phyloP scores from a whole-genome alignment of 169 alveolate genomes.

The Babesia bovis region DNA sequence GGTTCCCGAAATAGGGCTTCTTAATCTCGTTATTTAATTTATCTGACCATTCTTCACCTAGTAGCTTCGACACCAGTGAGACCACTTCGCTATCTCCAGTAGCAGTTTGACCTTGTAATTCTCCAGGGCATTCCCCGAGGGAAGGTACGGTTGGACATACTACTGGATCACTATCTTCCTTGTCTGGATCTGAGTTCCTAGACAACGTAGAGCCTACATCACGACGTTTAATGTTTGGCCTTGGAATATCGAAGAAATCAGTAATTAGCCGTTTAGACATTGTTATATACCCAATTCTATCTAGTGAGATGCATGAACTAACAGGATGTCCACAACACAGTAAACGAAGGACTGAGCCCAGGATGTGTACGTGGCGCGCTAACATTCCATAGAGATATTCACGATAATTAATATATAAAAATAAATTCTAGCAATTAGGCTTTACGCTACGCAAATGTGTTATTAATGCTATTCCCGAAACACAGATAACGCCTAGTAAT shows the following conservation, averaged over 20 bases:
- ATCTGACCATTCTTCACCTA: conserved; percentile 57
- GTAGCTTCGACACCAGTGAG: conserved; percentile 8
- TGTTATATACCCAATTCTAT: not conserved
- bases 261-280: conserved; percentile 63
- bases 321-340: not conserved
- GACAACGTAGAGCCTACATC: not conserved
- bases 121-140: too few relatives aligned
- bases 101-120: not conserved
- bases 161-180: not conserved
- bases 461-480: too few relatives aligned
- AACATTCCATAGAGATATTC: too few relatives aligned
- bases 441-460: too few relatives aligned
- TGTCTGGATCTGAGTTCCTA: not conserved
- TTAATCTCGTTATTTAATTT: conserved; percentile 70
- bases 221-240: conserved; percentile 11
- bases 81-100: not conserved
- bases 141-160: not conserved
- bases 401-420: not conserved
- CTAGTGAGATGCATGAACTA: not conserved
- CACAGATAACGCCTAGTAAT: too few relatives aligned
- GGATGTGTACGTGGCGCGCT: conserved; percentile 1
- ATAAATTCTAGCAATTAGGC: too few relatives aligned
- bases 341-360: not conserved
- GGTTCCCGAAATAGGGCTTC: conserved; percentile 75
- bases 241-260: conserved; percentile 45